Base-by-base conservation (phyloP, 2,329 filamentous ascomycete genomes). In the Beauveria brongniartii region DNA sequence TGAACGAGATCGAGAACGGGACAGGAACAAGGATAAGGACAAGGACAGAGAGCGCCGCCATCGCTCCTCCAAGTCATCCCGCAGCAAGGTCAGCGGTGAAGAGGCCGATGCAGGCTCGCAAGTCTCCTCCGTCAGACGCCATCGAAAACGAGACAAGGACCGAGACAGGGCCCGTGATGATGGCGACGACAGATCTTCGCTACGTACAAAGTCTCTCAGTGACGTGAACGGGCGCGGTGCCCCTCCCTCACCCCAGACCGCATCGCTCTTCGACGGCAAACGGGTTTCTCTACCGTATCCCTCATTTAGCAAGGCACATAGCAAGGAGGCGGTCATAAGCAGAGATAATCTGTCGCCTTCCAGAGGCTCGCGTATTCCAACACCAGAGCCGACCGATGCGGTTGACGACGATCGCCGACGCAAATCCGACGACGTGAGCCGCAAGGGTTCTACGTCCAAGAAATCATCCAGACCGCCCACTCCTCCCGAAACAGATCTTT, bases 291-390 rank as follows among this genome's bases (percentile, higher is more conserved):
- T 89, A 47, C 88, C 90, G 7, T 96, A 96, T 71, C 91, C 92
- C 1, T 81, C 82, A 12, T 91, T 95, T 74, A 94, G 90, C 75
- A 97, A 95, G 75, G 89, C 89, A 14, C 91, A 96, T 73, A 95
- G 91, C 79, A 94, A 92, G 73, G 93, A 97, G 76, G 84, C 86
- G 50, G 84, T 96, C 59, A 81, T 84, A 65, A 87, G 84, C 69
- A 78, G 78, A 57, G 82, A 86, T 51, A 79, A 83, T 58, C 66
- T 82, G 54, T 71, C 74, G 22, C 62, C 65, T 8, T 66, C 65
- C 26, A 65, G 67, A 46, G 70, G 69, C 54, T 72, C 69, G 64
- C 73, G 84, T 59, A 81, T 81, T 1, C 72, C 80, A 54, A 92
- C 89, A 1, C 89, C 89, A 20, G 88, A 91, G 63, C 80, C 87